phyloP scores from a whole-genome alignment of 352 stramenopile species.

The Globisporangium irregulare region DNA sequence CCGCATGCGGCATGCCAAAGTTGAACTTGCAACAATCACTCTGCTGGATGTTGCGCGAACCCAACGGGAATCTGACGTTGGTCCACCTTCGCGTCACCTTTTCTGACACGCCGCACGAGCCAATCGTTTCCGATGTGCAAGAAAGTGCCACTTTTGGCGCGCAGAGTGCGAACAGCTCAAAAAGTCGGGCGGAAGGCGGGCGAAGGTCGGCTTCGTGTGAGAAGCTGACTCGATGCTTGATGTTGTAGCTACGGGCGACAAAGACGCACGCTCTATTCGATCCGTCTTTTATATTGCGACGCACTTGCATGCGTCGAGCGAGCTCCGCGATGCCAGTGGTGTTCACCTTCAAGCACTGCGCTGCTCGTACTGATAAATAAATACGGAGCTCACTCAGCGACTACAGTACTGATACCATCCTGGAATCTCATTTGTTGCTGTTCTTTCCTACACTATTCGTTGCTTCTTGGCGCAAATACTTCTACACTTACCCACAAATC shows the following conservation, averaged over 20 bases:
- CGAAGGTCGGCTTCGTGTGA: neutral
- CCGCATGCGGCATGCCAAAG: neutral
- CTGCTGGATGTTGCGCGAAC: conserved; percentile 4
- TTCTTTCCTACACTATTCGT: conserved; percentile 5
- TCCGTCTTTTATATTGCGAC: neutral
- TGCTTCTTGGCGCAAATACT: conserved; percentile 8
- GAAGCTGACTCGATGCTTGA: neutral
- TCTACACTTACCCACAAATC: conserved; percentile 2
- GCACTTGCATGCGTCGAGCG: neutral
- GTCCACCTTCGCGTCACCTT: conserved; percentile 15
- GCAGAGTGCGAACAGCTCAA: neutral
- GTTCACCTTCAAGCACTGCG: neutral
- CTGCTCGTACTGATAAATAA: neutral
- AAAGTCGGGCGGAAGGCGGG: neutral
- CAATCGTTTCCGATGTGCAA: conserved; percentile 6
- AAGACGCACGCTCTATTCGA: neutral
- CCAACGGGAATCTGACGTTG: neutral
- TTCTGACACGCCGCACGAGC: neutral
- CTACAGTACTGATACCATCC: neutral
- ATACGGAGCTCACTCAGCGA: neutral
- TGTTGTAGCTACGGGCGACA: neutral
- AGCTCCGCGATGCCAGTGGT: neutral
- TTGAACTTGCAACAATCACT: conserved; percentile 17
- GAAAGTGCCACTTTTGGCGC: neutral
- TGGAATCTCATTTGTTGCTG: conserved; percentile 5